These are phyloP conservation scores for Penicillium robsamsonii DNA, from an alignment of 495 filamentous ascomycete genomes.

Conservation along the genomic window DNA sequence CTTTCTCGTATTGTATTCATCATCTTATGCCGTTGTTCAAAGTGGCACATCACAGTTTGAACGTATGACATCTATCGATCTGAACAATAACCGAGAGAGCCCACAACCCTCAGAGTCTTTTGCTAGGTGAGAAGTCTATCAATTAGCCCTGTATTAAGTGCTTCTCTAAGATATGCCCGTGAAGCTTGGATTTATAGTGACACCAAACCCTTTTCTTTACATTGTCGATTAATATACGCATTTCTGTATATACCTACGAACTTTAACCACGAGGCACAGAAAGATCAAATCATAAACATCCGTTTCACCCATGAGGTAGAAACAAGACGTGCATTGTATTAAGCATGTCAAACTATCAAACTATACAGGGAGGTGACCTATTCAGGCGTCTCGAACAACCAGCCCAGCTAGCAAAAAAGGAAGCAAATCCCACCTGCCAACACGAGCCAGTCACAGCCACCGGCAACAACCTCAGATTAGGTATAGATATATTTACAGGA, in stretches of 20 bases:
- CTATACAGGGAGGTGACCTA: conserved; percentile 6
- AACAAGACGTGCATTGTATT: conserved; percentile 8
- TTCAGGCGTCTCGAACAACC: not conserved
- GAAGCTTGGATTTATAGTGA: not conserved
- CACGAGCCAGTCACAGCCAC: not conserved
- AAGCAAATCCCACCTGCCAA: not conserved
- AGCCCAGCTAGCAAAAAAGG: not conserved
- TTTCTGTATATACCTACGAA: not conserved
- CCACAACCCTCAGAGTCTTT: too few species aligned
- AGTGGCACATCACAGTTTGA: too few species aligned
- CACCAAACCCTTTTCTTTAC: not conserved
- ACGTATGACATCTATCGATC: too few species aligned
- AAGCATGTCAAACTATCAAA: conserved; percentile 3
- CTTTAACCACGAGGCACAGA: conserved; percentile 35
- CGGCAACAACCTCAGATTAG: conserved; percentile 13
- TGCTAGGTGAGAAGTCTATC: too few species aligned
- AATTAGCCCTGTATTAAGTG: not conserved
- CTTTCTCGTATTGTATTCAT: too few species aligned
- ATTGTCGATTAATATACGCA: not conserved
- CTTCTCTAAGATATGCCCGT: not conserved
- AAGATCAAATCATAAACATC: not conserved
- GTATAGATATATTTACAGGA: conserved; percentile 34
- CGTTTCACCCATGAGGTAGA: not conserved
- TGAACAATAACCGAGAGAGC: too few species aligned
- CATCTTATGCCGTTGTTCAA: too few species aligned